phyloP scores from a whole-genome alignment of 2,329 filamentous ascomycete species.

The Trichoderma lentiforme region DNA sequence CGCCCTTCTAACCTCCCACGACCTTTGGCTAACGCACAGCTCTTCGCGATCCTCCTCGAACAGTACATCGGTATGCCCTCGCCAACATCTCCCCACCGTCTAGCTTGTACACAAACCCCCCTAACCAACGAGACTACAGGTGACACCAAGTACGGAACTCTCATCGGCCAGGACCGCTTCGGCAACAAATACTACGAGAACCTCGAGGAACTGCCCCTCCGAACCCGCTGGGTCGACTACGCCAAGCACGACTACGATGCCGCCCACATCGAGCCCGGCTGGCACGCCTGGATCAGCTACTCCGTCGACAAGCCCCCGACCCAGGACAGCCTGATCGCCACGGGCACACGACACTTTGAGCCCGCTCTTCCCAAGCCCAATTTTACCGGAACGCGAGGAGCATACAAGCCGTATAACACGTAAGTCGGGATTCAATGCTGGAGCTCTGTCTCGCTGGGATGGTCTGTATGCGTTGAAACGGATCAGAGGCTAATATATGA shows the following conservation, averaged over 20 bases:
- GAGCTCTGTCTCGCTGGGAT: not conserved
- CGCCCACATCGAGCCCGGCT: slow-evolving; percentile 87
- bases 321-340: slow-evolving; percentile 68
- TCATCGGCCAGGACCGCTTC: slow-evolving; percentile 81
- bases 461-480: not conserved
- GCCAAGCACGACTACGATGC: slow-evolving; percentile 80
- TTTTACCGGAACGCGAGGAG: slow-evolving; percentile 69
- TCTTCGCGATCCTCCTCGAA: slow-evolving; percentile 22
- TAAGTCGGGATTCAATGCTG: slow-evolving; percentile 50
- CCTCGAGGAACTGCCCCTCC: slow-evolving; percentile 87
- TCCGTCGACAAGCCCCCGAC: slow-evolving; percentile 81
- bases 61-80: slow-evolving; percentile 55
- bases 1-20: slow-evolving; percentile 25
- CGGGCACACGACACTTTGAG: slow-evolving; percentile 72
- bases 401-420: slow-evolving; percentile 95
- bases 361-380: slow-evolving; percentile 67
- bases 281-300: slow-evolving; percentile 98
- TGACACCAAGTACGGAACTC: slow-evolving; percentile 90
- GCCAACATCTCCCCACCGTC: not conserved
- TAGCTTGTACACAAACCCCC: no score
- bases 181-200: slow-evolving; percentile 99
- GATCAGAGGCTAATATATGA: slow-evolving; percentile 20
- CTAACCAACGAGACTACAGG: slow-evolving; percentile 52
- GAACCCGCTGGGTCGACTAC: slow-evolving; percentile 97
- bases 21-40: slow-evolving; percentile 23